These are phyloP conservation scores for Gossypium ekmanianum DNA, from an alignment of 345 rosid species.

Conservation along the genomic window DNA sequence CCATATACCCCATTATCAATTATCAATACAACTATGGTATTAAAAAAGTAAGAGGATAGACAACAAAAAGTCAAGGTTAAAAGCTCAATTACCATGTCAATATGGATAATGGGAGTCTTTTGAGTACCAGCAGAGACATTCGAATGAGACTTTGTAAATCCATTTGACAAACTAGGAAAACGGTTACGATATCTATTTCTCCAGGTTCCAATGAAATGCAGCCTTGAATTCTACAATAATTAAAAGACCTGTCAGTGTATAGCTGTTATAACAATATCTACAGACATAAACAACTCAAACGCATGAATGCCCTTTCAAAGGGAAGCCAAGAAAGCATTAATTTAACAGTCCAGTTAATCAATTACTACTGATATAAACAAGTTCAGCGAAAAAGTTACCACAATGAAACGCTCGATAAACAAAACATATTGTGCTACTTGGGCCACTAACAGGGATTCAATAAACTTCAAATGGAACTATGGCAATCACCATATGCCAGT, in stretches of 20 bases:
- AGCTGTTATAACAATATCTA: not conserved
- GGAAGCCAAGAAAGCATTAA: not conserved
- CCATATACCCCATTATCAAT: slow-evolving; percentile 3
- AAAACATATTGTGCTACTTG: not conserved
- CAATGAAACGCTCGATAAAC: not conserved
- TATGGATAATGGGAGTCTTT: slow-evolving; percentile 54
- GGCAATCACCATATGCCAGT: not conserved
- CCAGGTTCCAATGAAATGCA: slow-evolving; percentile 99
- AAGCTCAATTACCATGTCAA: slow-evolving; percentile 67
- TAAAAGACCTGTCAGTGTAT: slow-evolving; percentile 11
- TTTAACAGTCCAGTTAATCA: not conserved
- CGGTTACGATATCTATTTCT: slow-evolving; percentile 80
- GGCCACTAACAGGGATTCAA: not conserved
- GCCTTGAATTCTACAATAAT: slow-evolving; percentile 73
- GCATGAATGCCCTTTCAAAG: not conserved
- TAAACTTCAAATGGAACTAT: not conserved
- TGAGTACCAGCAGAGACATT: slow-evolving; percentile 34
- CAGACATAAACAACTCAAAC: not conserved
- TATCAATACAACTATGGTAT: slow-evolving; percentile 1
- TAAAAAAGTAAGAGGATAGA: not conserved
- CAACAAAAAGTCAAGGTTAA: slow-evolving; percentile 7
- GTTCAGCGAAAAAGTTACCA: not conserved
- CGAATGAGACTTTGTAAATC: slow-evolving; percentile 29
- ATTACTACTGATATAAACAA: not conserved
- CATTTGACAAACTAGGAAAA: slow-evolving; percentile 43